Conservation (phyloP, 306 rosid genomes). For the Sechiopsis laciniata region DNA sequence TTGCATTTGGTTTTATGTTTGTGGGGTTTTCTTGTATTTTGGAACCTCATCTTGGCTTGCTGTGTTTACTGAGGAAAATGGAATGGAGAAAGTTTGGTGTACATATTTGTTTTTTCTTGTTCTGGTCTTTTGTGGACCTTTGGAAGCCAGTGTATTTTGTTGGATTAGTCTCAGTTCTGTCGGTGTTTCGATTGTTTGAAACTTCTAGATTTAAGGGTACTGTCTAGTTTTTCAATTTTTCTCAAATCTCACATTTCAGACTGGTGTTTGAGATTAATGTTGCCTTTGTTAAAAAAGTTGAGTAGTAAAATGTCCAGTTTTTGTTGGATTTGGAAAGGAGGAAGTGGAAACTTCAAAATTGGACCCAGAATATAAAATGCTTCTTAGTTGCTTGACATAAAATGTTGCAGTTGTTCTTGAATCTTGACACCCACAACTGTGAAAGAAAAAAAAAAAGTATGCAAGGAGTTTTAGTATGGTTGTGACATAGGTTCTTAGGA, state of each 20-base stretch:
- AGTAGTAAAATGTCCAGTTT: not conserved
- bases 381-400: not conserved
- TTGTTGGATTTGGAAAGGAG: conserved; percentile 4
- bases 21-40: not conserved
- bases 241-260: not conserved
- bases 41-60: not conserved
- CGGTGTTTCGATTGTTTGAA: conserved; percentile 4
- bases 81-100: not conserved
- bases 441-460: not conserved
- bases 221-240: not conserved
- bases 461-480: not conserved
- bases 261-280: not conserved
- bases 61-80: not conserved
- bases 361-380: not conserved
- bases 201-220: not conserved
- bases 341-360: not conserved
- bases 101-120: not conserved
- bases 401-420: not conserved
- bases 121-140: not conserved
- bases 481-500: not conserved
- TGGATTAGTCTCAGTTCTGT: not conserved
- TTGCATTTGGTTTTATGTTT: conserved; percentile 9
- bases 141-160: not conserved
- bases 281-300: not conserved
- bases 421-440: not conserved